Evolutionary conservation across 805 yeast species (phyloP), one percentile per base, ranked within the genome.

Genomic region (Saturnispora bothae): DNA sequence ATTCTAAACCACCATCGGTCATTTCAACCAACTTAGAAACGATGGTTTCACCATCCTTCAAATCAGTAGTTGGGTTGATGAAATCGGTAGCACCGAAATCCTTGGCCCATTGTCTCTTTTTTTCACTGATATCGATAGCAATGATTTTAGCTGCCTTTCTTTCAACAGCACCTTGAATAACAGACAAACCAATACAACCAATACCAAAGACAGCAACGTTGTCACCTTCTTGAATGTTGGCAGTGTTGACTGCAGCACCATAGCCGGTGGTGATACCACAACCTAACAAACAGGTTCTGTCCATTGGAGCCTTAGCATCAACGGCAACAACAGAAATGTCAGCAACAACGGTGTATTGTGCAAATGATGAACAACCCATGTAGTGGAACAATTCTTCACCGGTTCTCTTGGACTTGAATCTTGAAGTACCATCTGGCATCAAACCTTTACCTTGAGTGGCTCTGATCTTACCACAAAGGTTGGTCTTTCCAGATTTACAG

Each of bases 221-320:
- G 57, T 89, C 96, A 50, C 96, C 96, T 57, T 75, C 70, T 56
- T 81, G 78, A 43, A 94, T 89, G 51, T 83, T 71, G 43, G 96
- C 97, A 36, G 95, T 84, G 66, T 83, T 83, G 51, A 83, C 73
- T 39, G 96, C 98, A 36, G 97, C 95, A 62, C 99, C 98, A 58
- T 83, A 83, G 47, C 98, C 98, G 38, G 98, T 92, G 39, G 98
- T 92, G 54, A 92, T 83, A 69, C 98, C 98, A 63, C 98, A 92
- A 36, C 98, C 99, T 52, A 94, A 73, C 60, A 94, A 65, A 68
- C 97, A 86, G 28, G 88, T 82, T 56, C 80, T 76, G 56, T 84
- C 95, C 59, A 78, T 69, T 44, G 84, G 82, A 43, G 95, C 96
- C 48, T 73, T 63, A 42, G 80, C 78, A 60, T 85, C 77, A 48